A percentile compares a stretch with the other conserved stretches of the same genome.
Evolutionary conservation across 345 rosid species (phyloP).

Genomic region (Gynandropsis gynandra): DNA sequence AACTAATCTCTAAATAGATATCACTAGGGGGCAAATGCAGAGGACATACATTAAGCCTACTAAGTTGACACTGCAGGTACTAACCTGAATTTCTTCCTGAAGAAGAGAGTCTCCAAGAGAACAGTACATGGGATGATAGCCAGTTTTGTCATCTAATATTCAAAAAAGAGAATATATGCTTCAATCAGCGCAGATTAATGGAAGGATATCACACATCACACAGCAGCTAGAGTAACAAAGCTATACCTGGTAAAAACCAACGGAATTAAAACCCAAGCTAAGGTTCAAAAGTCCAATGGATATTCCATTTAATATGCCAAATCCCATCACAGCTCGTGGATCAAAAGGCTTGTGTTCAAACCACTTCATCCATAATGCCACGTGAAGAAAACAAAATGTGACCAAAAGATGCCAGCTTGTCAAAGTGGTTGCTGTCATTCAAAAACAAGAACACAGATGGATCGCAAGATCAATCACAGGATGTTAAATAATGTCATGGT

Average conservation of each 20-base stretch:
- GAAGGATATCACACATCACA: conserved; percentile 8
- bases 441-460: conserved; percentile 17
- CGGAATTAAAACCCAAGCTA: conserved; percentile 97
- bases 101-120: conserved; percentile 95
- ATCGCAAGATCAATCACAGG: neutral
- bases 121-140: conserved; percentile 99
- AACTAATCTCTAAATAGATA: conserved; percentile 3
- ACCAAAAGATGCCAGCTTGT: conserved; percentile 99
- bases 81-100: conserved; percentile 94
- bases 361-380: conserved; percentile 91
- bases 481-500: too few species aligned
- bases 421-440: conserved; percentile 80
- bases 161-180: conserved; percentile 16
- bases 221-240: conserved; percentile 11
- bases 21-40: neutral
- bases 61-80: conserved; percentile 17
- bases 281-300: conserved; percentile 97
- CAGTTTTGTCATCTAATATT: conserved; percentile 89
- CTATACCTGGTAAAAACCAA: conserved; percentile 96
- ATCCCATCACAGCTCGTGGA: conserved; percentile 98
- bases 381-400: conserved; percentile 97
- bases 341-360: conserved; percentile 99
- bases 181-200: neutral
- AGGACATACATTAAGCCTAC: neutral
- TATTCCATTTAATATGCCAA: conserved; percentile 94